Evolutionary conservation across 2,329 filamentous ascomycete species (phyloP).

Genomic region (Colletotrichum musicola): DNA sequence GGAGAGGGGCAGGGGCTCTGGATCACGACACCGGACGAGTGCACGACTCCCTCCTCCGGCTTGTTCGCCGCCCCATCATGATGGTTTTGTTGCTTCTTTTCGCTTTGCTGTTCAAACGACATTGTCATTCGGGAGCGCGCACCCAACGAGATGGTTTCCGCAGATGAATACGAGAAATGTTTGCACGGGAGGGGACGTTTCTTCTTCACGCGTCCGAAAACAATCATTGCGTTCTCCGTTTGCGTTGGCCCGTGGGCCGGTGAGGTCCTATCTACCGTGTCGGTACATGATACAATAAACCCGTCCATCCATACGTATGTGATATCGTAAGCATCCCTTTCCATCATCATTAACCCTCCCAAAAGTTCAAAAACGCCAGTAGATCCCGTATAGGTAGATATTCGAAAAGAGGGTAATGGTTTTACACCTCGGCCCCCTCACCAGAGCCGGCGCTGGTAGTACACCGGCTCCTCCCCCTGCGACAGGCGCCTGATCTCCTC

Average conservation of each 20-base stretch:
- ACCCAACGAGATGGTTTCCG: neutral
- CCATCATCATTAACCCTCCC: conserved; percentile 1
- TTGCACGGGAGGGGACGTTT: neutral
- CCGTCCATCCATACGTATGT: neutral
- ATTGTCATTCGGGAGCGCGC: neutral
- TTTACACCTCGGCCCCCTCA: conserved; percentile 44
- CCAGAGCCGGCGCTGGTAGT: conserved; percentile 69
- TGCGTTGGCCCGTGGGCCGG: conserved; percentile 6
- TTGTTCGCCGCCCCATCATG: neutral
- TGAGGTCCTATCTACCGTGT: conserved; percentile 5
- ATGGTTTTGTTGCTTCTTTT: too few species aligned
- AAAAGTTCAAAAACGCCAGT: conserved; percentile 23
- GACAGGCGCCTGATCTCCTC: conserved; percentile 66
- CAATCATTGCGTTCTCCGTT: conserved; percentile 6
- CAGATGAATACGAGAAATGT: conserved; percentile 2
- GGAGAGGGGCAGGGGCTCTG: neutral
- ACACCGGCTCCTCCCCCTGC: conserved; percentile 59
- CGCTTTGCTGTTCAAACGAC: too few species aligned
- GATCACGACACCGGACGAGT: conserved; percentile 27
- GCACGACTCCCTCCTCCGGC: conserved; percentile 21
- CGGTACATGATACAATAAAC: conserved; percentile 14
- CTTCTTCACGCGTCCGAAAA: neutral
- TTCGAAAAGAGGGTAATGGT: neutral
- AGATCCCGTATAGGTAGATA: conserved; percentile 21
- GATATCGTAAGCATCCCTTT: conserved; percentile 29